Evolutionary conservation across 768 basidiomycete species (phyloP), one percentile per base, ranked within the genome.

Genomic region (Chalciporus pseudorubinellus): DNA sequence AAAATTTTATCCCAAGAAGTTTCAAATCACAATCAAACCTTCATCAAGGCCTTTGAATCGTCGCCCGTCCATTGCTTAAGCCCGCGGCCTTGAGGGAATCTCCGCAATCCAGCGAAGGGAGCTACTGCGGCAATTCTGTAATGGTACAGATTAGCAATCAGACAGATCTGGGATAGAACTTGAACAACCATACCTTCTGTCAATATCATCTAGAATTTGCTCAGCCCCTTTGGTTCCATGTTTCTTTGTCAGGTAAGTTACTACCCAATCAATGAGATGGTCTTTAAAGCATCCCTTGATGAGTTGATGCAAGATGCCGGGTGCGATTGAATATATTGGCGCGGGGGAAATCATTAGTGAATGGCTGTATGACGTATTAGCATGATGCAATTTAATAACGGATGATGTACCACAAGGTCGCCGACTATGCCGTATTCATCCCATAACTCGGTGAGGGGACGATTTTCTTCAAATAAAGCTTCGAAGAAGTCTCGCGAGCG

Each of bases 11-110:
- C n/a, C n/a, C n/a, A n/a, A n/a, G n/a, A n/a, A n/a, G n/a, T n/a
- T n/a, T n/a, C n/a, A n/a, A n/a, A n/a, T n/a, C n/a, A n/a, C n/a
- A n/a, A n/a, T n/a, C n/a, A n/a, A n/a, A 70, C 70, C 65, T 72
- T 72, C 70, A 72, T 72, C 6, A 72, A 49, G 0, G 64, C 70
- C 26, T 74, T 74, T 7, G 69, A 74, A 40, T 74, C 67, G 44
- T 72, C 62, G 10, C 70, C 70, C 0, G 68, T 73, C 72, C 72
- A 73, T 42, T 72, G 70, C 22, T 68, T 67, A 44, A 72, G 71
- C 0, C 58, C 53, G 1, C 51, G 51, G 2, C 72, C 70, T 29
- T 71, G 53, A 16, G 62, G 65, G 44, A 74, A 73, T 0, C 57
- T 54, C 5, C 60, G 57, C 1, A 72, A 55, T 0, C 64, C 67